Evolutionary conservation across 2,329 filamentous ascomycete genomes (phyloP).

Genomic region (Colletotrichum gigasporum): DNA sequence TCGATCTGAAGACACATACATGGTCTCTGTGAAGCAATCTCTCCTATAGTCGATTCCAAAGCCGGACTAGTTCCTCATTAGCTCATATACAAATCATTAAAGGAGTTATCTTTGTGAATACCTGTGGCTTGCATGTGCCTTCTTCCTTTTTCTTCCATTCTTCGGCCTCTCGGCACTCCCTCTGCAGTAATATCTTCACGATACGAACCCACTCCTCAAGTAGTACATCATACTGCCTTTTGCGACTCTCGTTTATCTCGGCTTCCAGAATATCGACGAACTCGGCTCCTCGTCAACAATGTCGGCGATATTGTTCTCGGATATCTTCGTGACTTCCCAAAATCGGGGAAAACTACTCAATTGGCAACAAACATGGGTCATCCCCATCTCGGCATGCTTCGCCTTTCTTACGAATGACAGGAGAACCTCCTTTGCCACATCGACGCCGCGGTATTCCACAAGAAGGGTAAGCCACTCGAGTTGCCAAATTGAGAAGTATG

Average conservation of each 20-base stretch:
- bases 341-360: rapidly evolving
- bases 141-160: too few species aligned
- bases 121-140: too few species aligned
- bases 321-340: too few species aligned
- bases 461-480: background rate
- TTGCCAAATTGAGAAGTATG: background rate
- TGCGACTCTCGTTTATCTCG: rapidly evolving
- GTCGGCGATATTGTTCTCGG: rapidly evolving
- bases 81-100: too few species aligned
- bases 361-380: constrained; percentile 17
- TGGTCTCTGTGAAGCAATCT: too few species aligned
- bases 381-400: background rate
- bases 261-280: background rate
- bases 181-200: too few species aligned
- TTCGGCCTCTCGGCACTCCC: too few species aligned
- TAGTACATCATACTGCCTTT: rapidly evolving
- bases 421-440: background rate
- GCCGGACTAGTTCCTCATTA: too few species aligned
- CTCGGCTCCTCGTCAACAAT: background rate
- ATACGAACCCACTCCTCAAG: background rate
- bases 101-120: too few species aligned
- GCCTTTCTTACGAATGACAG: background rate
- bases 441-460: background rate
- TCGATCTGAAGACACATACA: too few species aligned
- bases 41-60: too few species aligned